Evolutionary conservation across 1,284 basidiomycete species (phyloP).

Genomic region (Pisolithus thermaeus): DNA sequence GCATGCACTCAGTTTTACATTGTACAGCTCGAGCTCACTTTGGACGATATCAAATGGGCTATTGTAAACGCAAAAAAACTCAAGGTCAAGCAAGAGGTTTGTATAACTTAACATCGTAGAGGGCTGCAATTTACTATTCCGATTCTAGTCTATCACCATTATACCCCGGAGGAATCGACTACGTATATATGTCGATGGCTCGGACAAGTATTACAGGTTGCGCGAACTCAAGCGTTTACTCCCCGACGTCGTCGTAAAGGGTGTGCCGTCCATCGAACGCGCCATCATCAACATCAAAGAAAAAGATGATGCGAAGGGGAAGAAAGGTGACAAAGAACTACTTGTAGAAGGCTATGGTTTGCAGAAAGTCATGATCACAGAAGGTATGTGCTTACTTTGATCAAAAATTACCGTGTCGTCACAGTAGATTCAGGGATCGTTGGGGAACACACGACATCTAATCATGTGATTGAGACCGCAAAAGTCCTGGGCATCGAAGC

Average conservation of each 20-base stretch:
- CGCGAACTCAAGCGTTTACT: conserved; percentile 81
- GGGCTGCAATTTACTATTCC: neutral
- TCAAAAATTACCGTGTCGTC: neutral
- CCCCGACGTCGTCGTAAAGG: conserved; percentile 88
- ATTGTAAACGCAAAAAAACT: conserved; percentile 86
- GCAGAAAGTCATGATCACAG: conserved; percentile 95
- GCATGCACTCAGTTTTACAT: neutral
- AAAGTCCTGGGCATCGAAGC: conserved; percentile 97
- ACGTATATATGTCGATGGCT: conserved; percentile 81
- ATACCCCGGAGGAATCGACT: conserved; percentile 75
- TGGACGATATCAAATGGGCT: conserved; percentile 92
- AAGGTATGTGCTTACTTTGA: conserved; percentile 54
- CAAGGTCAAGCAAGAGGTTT: conserved; percentile 85
- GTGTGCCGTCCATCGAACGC: conserved; percentile 78
- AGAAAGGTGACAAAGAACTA: conserved; percentile 81
- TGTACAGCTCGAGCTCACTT: conserved; percentile 78
- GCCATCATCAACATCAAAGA: conserved; percentile 93
- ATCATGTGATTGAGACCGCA: conserved; percentile 96
- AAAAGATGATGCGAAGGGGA: conserved; percentile 66
- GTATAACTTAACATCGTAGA: conserved; percentile 5
- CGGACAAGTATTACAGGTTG: conserved; percentile 85
- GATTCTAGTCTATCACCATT: conserved; percentile 61
- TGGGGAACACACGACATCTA: conserved; percentile 89
- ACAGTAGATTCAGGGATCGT: conserved; percentile 63
- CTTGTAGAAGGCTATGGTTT: conserved; percentile 98